phyloP scores from a whole-genome alignment of 306 rosid species.

The Cajanus cajan region DNA sequence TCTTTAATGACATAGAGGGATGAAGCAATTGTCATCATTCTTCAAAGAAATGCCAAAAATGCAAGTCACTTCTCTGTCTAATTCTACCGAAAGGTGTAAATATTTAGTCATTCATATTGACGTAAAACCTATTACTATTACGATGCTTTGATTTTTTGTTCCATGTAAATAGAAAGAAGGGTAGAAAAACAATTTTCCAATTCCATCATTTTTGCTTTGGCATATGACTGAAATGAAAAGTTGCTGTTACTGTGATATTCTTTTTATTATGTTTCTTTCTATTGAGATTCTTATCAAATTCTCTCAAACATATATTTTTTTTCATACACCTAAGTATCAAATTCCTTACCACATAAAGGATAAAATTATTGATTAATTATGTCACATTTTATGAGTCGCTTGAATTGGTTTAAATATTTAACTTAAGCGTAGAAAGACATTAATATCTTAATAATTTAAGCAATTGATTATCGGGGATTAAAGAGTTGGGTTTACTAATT shows the following conservation, averaged over 20 bases:
- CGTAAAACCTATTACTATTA: background rate
- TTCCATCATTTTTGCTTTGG: background rate
- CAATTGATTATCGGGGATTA: background rate
- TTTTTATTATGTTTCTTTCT: background rate
- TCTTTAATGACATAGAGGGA: constrained; percentile 12
- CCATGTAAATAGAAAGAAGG: constrained; percentile 3
- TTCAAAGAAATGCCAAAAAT: constrained; percentile 20
- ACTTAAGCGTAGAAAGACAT: background rate
- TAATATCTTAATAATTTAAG: background rate
- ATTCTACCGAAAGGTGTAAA: constrained; percentile 21
- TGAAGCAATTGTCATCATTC: constrained; percentile 5
- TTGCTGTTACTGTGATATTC: background rate
- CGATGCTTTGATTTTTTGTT: background rate
- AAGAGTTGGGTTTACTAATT: too few relatives aligned
- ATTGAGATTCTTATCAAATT: too few relatives aligned
- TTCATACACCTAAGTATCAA: too few relatives aligned
- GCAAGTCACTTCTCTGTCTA: constrained; percentile 17
- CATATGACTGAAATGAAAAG: background rate
- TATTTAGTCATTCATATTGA: constrained; percentile 2
- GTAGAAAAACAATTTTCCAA: background rate
- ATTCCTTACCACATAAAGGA: too few relatives aligned
- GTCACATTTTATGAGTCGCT: background rate
- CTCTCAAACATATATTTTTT: too few relatives aligned
- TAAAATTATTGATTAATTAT: too few relatives aligned
- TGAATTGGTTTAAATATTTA: background rate